Conservation (phyloP, 257 asterid species). For the Plantago elongata region DNA sequence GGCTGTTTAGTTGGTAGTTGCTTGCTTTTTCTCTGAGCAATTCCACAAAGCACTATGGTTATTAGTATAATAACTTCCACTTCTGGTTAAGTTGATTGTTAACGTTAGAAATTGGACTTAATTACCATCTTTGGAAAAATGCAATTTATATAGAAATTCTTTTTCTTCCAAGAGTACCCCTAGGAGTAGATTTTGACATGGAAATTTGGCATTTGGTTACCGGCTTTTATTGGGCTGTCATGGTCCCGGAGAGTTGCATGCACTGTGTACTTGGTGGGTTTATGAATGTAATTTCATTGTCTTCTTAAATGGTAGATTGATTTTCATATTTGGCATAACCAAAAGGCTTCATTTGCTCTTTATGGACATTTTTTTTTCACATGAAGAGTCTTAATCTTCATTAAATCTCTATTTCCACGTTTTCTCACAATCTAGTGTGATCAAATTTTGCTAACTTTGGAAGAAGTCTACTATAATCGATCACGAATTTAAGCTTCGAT, state of each 20-base stretch:
- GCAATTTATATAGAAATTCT: not conserved
- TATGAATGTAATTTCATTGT: conserved; percentile 5
- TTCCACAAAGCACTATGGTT: not conserved
- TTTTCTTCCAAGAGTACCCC: not conserved
- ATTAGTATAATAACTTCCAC: conserved; percentile 5
- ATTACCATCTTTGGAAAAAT: not conserved
- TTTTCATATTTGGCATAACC: not conserved
- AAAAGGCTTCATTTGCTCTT: no score
- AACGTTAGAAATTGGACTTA: not conserved
- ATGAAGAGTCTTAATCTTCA: not conserved
- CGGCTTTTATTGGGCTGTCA: no score
- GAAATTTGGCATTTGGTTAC: no score
- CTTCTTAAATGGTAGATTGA: not conserved
- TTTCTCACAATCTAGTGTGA: no score
- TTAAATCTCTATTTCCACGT: not conserved
- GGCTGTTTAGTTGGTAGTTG: conserved; percentile 10
- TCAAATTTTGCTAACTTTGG: no score
- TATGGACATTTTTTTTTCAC: no score
- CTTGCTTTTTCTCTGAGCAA: not conserved
- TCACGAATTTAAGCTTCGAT: no score
- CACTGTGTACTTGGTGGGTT: not conserved
- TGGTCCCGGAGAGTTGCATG: no score
- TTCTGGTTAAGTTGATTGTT: not conserved
- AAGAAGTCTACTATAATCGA: no score
- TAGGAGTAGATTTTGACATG: no score